Percentiles rank a stretch among this genome's conserved stretches.
Conservation (phyloP, 139 green algal species). For the Astrephomene gubernaculifera region DNA sequence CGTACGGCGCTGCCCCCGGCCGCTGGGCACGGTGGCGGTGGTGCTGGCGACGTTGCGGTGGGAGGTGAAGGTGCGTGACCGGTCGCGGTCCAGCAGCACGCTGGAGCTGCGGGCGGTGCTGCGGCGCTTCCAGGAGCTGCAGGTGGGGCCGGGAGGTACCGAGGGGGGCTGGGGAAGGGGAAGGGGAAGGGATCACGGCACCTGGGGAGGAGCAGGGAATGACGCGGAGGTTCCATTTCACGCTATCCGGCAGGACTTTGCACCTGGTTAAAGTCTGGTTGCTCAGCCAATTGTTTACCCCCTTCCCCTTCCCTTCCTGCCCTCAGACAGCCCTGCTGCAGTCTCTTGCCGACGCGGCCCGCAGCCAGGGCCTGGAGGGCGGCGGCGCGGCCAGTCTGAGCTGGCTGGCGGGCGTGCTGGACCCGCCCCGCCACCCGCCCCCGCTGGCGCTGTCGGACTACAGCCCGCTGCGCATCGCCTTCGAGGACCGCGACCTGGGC, state of each 20-base stretch:
- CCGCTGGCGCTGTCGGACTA: neutral
- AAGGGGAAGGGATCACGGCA: neutral
- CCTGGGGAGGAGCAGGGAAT: neutral
- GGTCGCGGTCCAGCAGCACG: neutral
- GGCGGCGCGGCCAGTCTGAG: neutral
- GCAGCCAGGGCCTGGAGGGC: neutral
- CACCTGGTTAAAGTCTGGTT: neutral
- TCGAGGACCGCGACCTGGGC: neutral
- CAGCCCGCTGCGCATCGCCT: conserved; percentile 30
- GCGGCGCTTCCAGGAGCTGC: conserved; percentile 1
- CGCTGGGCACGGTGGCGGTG: neutral
- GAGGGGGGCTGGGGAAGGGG: neutral
- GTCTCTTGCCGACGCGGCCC: neutral
- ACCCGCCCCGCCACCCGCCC: neutral
- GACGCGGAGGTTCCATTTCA: neutral
- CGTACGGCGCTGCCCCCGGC: neutral
- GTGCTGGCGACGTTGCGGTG: neutral
- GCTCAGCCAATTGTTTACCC: neutral
- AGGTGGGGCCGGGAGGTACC: neutral
- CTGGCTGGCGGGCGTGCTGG: conserved; percentile 14
- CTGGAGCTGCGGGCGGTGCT: conserved; percentile 4
- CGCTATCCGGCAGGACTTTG: neutral
- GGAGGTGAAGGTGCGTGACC: neutral
- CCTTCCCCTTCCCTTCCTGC: neutral
- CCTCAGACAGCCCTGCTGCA: neutral